Evolutionary conservation across 2,329 filamentous ascomycete genomes (phyloP), one percentile per base, ranked within the genome.

Genomic region (Dactylonectria macrodidyma): DNA sequence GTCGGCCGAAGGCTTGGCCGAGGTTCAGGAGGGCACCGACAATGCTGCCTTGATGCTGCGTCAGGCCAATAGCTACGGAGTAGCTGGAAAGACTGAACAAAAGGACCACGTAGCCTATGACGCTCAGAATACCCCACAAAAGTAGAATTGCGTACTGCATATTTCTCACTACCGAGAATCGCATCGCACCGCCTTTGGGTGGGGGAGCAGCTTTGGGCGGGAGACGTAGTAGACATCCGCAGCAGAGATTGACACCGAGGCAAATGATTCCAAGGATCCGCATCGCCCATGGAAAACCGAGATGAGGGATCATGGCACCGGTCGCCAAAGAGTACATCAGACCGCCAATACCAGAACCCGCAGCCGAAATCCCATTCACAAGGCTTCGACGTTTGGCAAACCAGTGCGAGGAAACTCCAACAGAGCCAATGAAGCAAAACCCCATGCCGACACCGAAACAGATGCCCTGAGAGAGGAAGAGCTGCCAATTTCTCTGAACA

Each of bases 51-150:
- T 92, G 89, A n/a, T 86, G 81, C 2, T 88, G 80, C 0, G 83
- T 83, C 4, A 92, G 83, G 0, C 90, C 90, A 41, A 92, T 85
- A 0, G 85, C 85, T 7, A 85, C 81, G 1, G 89, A 89, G 73
- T 91, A 92, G 66, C 87, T 89, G 1, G 91, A 87, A 9, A 93
- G 78, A 3, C 86, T 89, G 79, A 91, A 93, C 2, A 92, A 82
- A 2, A 92, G 78, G 0, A 90, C 87, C 22, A 91, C 87, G 70
- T 92, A 92, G 6, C 88, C 91, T 6, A 93, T 80, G 84, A 91
- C 89, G 58, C 85, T 89, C 68, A 91, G 83, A 65, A 88, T 84
- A 1, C 88, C 89, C 81, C 88, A 92, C 24, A 90, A 81, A n/a
- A 92, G 81, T 0, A 90, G 82, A 4, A 89, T 19, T 19, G 19